A percentile compares a stretch with the other conserved stretches of the same genome.
Conservation (phyloP, 1,284 basidiomycete genomes). For the Moesziomyces parantarcticus region DNA sequence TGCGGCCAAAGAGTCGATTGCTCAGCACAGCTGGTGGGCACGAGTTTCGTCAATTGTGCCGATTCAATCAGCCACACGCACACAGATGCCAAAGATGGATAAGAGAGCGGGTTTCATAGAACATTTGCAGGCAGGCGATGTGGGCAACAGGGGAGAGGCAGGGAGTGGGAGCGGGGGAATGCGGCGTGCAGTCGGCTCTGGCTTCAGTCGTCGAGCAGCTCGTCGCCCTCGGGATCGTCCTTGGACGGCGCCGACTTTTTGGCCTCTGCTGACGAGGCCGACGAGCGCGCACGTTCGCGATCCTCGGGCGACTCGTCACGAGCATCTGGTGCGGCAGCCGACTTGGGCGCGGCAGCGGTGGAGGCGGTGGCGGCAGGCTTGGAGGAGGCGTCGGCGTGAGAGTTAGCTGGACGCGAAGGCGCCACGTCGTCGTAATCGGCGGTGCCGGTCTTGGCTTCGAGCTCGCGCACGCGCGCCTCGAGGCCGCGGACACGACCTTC, state of each 20-base stretch:
- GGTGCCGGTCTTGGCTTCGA: constrained; percentile 42
- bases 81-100: not conserved
- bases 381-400: constrained; percentile 1
- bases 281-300: constrained; percentile 14
- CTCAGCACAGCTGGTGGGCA: no score
- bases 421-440: constrained; percentile 24
- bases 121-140: not conserved
- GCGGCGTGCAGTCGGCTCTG: no score
- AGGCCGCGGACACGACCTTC: constrained; percentile 54
- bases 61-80: not conserved
- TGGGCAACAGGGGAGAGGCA: not conserved
- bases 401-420: not conserved
- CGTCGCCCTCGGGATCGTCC: constrained; percentile 35
- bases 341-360: not conserved
- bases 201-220: constrained; percentile 31
- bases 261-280: constrained; percentile 9
- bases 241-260: constrained; percentile 4
- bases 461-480: constrained; percentile 50
- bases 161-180: no score
- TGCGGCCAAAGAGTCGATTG: no score
- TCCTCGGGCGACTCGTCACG: constrained; percentile 10
- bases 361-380: constrained; percentile 2
- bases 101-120: not conserved
- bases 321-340: constrained; percentile 1
- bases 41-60: no score